Base-by-base conservation (phyloP, 163 green algal genomes). In the Trebouxiophyceae sp. region DNA sequence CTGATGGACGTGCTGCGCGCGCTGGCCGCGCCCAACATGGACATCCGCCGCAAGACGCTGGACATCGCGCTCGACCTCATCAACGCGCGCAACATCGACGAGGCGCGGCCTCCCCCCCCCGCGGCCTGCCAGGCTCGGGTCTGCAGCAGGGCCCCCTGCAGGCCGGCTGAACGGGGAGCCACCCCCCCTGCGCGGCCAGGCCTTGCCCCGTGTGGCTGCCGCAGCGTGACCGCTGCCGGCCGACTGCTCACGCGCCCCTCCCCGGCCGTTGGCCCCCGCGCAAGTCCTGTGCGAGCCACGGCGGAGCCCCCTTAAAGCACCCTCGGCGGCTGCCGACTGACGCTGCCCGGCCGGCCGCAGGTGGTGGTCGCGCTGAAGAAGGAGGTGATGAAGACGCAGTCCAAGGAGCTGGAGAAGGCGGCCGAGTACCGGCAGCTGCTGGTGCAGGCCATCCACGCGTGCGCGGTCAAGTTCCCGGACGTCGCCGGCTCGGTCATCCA, bases 1-100 rank as follows among this genome's bases (percentile, higher is more conserved):
- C 73, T 99, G 67, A 97, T 99, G 87, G 95, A 99, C 67, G 81
- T 98, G 46, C 71, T 99, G 74, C 81, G 95, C 23, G 95, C 91
- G 19, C 82, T 99, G 68, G 68, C 80, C 4, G 84, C 78, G 4
- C 93, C 93, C 67, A 95, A 96, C 76, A 76, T 97, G 71, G 95
- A 99, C 79, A 93, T 99, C 60, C 80, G 89, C 32, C 81, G 87
- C 60, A 99, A 99, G 80, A 93, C 89, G 6, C 77, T 99, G 32
- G 88, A 96, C 74, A 89, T 99, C 26, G 85, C 87, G 8, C 81
- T 98, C 57, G 92, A 98, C 68, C 85, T 99, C 30, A 86, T 98
- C 67, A 95, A 85, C 2, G 54, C 62, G 0, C 78, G 81, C 30
- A 93, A 90, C 76, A 87, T 96, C 30, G 89, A 92, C 33, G 90